Evolutionary conservation across 495 filamentous ascomycete genomes (phyloP), one percentile per base, ranked within the genome.

Genomic region (Bacidia rubella): DNA sequence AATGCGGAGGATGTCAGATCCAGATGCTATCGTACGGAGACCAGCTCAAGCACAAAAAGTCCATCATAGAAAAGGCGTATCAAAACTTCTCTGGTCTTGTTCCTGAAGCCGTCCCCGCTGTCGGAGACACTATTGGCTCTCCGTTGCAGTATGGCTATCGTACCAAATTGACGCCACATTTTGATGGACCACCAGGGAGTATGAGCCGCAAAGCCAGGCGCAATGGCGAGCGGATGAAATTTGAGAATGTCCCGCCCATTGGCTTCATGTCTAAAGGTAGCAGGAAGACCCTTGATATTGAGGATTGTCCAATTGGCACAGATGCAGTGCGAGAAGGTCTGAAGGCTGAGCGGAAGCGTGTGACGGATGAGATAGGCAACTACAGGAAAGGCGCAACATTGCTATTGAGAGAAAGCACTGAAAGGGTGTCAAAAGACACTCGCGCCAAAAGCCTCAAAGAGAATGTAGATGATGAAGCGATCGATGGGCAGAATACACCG

Each of bases 81-180:
- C 74, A 73, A 47, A 88, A 95, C 69, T 98, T 95, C 71, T 94
- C 89, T 11, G 72, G 83, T 21, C 70, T 97, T 3, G 68, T 82
- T 4, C 80, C 85, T 9, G 79, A 88, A 52, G 66, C 86, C 23
- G 70, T 97, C 2, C 92, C 93, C 24, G 62, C 72, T 2, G 74
- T 97, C 56, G 76, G 73, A 25, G 83, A 92, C 40, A 97, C 92
- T 21, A 89, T 95, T 60, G 86, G 85, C 25, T 90, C 84, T 23
- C 92, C 92, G 0, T 65, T 94, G 55, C 79, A 94, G 65, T 97
- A 94, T 68, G 81, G 81, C 47, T 98, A 98, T 68, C 81, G 92
- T 32, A 98, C 92, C 11, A 98, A 98, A 65, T 73, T 98, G 32
- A 97, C 92, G 3, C 92, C 92, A 1, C 92, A 98, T 66, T 98